These are phyloP conservation scores for Amanita phalloides DNA, from an alignment of 768 basidiomycete genomes.

Conservation along the genomic window DNA sequence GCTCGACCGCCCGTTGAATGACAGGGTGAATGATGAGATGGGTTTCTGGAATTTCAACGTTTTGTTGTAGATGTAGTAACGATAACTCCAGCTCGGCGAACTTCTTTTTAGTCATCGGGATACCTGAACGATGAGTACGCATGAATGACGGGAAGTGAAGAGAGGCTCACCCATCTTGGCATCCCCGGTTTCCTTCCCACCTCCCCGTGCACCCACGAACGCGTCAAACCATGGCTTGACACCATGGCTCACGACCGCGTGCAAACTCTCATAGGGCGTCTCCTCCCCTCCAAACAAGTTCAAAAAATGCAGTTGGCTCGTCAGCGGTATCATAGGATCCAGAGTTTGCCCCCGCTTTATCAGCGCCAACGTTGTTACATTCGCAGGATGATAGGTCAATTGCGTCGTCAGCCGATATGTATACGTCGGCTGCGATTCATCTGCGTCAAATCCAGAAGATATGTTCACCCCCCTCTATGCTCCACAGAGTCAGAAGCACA, in stretches of 20 bases:
- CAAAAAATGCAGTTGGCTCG: slow-evolving; percentile 81
- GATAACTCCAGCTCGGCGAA: slow-evolving; percentile 96
- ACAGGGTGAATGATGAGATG: slow-evolving; percentile 85
- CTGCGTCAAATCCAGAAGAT: slow-evolving; percentile 23
- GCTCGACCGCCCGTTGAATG: slow-evolving; percentile 82
- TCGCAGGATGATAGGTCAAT: slow-evolving; percentile 69
- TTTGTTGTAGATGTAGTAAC: slow-evolving; percentile 91
- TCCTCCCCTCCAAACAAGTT: slow-evolving; percentile 86
- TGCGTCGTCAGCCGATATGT: slow-evolving; percentile 60
- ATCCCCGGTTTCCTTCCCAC: slow-evolving; percentile 60
- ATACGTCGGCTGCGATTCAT: slow-evolving; percentile 54
- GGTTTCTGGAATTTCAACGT: slow-evolving; percentile 97
- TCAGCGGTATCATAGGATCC: slow-evolving; percentile 70
- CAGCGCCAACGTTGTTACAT: slow-evolving; percentile 81
- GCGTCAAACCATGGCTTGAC: slow-evolving; percentile 99
- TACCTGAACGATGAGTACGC: slow-evolving; percentile 30
- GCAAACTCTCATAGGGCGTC: slow-evolving; percentile 91
- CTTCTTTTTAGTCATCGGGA: slow-evolving; percentile 98
- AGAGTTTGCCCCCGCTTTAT: slow-evolving; percentile 87
- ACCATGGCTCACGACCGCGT: slow-evolving; percentile 89
- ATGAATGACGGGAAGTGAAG: not conserved
- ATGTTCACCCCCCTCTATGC: slow-evolving; percentile 5
- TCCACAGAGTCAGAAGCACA: slow-evolving; percentile 10
- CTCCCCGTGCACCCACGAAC: slow-evolving; percentile 77
- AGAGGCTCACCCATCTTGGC: slow-evolving; percentile 55